phyloP scores from a whole-genome alignment of 2,329 filamentous ascomycete species.

The Penicillium brasilianum region DNA sequence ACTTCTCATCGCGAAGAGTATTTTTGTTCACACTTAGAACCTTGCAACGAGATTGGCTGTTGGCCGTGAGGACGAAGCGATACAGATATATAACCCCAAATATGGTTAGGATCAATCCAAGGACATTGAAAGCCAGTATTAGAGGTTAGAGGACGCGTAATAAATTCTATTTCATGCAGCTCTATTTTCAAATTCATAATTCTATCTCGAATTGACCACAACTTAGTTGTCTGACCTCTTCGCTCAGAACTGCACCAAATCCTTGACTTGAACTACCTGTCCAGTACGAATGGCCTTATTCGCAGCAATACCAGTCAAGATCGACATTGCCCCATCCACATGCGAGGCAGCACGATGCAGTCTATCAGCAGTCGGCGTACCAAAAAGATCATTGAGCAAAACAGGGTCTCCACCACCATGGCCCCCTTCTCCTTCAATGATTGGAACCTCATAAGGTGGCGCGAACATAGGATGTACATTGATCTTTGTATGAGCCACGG shows the following conservation, averaged over 20 bases:
- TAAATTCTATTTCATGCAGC: neutral
- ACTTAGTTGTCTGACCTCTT: neutral
- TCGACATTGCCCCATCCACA: constrained; percentile 63
- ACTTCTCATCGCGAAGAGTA: too few relatives aligned
- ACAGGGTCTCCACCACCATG: constrained; percentile 66
- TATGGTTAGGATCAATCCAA: neutral
- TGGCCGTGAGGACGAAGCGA: neutral
- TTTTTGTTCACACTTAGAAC: too few relatives aligned
- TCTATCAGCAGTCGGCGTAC: constrained; percentile 52
- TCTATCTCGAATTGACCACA: neutral
- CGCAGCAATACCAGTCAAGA: constrained; percentile 64
- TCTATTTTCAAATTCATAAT: neutral
- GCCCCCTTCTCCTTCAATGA: constrained; percentile 57
- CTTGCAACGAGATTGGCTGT: too few relatives aligned
- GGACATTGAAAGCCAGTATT: neutral
- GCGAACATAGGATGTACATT: constrained; percentile 60
- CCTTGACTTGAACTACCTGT: constrained; percentile 61
- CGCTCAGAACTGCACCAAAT: constrained; percentile 34
- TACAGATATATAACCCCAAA: neutral
- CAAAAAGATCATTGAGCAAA: constrained; percentile 63
- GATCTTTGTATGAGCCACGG: constrained; percentile 32
- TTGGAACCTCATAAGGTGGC: constrained; percentile 61
- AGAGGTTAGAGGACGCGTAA: neutral
- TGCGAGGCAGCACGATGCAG: constrained; percentile 62
- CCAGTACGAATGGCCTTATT: constrained; percentile 64